Base-by-base conservation (phyloP, 768 basidiomycete genomes). In the Trametes sanguinea region DNA sequence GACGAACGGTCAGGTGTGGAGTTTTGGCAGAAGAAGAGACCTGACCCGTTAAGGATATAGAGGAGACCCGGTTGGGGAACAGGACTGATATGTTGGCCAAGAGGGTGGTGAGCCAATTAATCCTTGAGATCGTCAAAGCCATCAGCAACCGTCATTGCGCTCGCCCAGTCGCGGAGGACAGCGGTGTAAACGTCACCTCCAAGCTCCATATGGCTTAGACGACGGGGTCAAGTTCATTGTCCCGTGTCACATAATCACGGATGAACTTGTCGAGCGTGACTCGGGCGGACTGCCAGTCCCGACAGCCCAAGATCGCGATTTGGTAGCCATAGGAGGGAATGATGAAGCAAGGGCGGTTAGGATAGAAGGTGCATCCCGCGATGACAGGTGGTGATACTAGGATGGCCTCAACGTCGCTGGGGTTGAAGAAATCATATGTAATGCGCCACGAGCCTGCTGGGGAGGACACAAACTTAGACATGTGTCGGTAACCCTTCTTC, bases 171-270 rank as follows among this genome's bases (percentile, higher is more conserved):
- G 8, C 43, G 39, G 42, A 55, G 44, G 42, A 55, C 54, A 3
- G 43, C 54, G 14, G 54, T 55, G 42, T 55, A 55, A 2, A 55
- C 40, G 11, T 55, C 54, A n/a, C 54, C 54, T n/a, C 54, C 42
- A 4, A 55, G 29, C 14, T 43, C 54, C 40, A 44, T 46, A 6
- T 42, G 54, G 42, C 54, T 55, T 46, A 6, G 17, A 46, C 45
- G 45, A 46, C 17, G 2, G 45, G 45, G 45, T 46, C 45, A 17
- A 46, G 17, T 2, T 9, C 17, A 9, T 46, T 17, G 2, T 46
- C 45, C 8, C 45, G 45, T 5, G 17, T 8, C 4, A 8, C 9
- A 17, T 17, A 17, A 14, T 46, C 17, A 17, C 45, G 45, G 17
- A 46, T 46, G 45, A 46, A 46, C 17, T 46, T n/a, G 17, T 46